A percentile compares a stretch with the other conserved stretches of the same genome.
These are phyloP conservation scores for Metschnikowia reukaufii DNA, from an alignment of 805 yeast genomes.

Conservation along the genomic window DNA sequence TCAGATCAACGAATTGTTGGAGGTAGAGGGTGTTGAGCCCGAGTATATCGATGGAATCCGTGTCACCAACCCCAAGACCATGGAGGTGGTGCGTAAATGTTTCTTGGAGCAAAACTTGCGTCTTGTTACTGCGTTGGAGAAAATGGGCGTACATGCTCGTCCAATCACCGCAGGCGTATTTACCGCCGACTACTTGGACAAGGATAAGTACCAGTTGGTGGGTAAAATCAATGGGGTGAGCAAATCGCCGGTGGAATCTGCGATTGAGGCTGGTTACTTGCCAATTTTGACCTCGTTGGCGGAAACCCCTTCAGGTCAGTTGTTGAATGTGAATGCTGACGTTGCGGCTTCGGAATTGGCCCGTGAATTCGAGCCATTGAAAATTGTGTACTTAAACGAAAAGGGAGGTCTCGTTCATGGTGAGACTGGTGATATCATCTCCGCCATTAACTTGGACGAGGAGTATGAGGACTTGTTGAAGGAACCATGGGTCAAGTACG, in stretches of 20 bases:
- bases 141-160: conserved; percentile 96
- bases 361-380: conserved; percentile 93
- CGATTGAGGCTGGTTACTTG: conserved; percentile 92
- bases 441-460: conserved; percentile 91
- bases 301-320: conserved; percentile 95
- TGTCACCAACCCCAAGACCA: conserved; percentile 90
- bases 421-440: conserved; percentile 82
- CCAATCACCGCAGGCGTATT: conserved; percentile 98
- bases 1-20: conserved; percentile 91
- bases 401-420: conserved; percentile 98
- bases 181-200: conserved; percentile 86
- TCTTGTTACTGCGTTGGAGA: conserved; percentile 92
- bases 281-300: conserved; percentile 97
- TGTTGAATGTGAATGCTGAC: conserved; percentile 96
- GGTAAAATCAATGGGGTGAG: conserved; percentile 87
- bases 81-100: conserved; percentile 94
- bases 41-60: conserved; percentile 95
- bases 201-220: conserved; percentile 87
- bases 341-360: conserved; percentile 99
- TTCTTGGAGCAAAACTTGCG: conserved; percentile 94
- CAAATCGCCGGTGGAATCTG: conserved; percentile 87
- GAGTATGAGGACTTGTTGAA: conserved; percentile 89
- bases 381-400: conserved; percentile 93
- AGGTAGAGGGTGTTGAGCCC: conserved; percentile 93
- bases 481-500: conserved; percentile 97